Percentiles rank a stretch among this genome's conserved stretches.
These are phyloP conservation scores for Hansenula anomala DNA, from an alignment of 1,139 yeast species.

Conservation along the genomic window DNA sequence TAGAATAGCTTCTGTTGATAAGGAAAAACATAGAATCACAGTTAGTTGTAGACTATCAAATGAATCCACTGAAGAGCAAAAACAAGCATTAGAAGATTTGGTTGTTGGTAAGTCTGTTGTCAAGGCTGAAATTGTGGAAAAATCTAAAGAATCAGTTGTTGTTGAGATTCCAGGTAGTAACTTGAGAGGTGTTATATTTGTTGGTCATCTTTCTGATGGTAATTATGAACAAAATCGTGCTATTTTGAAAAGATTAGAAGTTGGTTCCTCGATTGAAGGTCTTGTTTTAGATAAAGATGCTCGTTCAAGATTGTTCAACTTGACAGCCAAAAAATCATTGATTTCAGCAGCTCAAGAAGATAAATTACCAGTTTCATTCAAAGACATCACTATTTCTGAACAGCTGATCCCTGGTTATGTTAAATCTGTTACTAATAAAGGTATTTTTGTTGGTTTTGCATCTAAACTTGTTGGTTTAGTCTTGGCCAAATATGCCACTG, in stretches of 20 bases:
- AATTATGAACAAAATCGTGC: slow-evolving; percentile 71
- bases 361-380: slow-evolving; percentile 52
- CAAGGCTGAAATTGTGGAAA: slow-evolving; percentile 64
- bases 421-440: slow-evolving; percentile 69
- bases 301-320: slow-evolving; percentile 53
- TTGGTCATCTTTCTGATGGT: slow-evolving; percentile 75
- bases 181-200: slow-evolving; percentile 66
- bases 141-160: slow-evolving; percentile 64
- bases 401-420: slow-evolving; percentile 63
- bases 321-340: slow-evolving; percentile 63
- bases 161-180: slow-evolving; percentile 57
- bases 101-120: slow-evolving; percentile 61
- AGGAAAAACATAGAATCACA: slow-evolving; percentile 49
- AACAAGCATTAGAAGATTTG: slow-evolving; percentile 42
- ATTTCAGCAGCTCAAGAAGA: slow-evolving; percentile 56
- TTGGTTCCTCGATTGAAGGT: slow-evolving; percentile 57
- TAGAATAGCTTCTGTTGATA: slow-evolving; percentile 54
- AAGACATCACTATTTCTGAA: slow-evolving; percentile 52
- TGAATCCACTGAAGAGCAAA: slow-evolving; percentile 45
- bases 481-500: slow-evolving; percentile 68
- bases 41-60: slow-evolving; percentile 73
- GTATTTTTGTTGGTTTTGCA: slow-evolving; percentile 81
- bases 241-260: slow-evolving; percentile 46
- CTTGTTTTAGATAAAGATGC: slow-evolving; percentile 67
- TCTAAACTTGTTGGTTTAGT: slow-evolving; percentile 80